A percentile compares a stretch with the other conserved stretches of the same genome.
Conservation (phyloP, 139 green algal genomes). For the Coelastrella sp. region DNA sequence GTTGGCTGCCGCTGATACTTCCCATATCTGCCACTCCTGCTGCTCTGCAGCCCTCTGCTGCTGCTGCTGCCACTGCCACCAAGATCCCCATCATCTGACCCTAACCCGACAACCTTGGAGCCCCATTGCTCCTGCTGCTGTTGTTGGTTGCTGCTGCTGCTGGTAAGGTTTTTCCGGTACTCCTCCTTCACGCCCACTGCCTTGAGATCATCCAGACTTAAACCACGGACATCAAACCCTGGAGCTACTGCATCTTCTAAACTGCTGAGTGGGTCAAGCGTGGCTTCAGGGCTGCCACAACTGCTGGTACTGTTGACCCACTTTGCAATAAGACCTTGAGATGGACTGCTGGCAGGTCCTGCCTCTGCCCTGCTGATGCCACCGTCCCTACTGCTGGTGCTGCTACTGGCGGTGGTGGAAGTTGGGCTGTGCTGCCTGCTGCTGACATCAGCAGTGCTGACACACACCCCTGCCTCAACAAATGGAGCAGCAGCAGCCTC, state of each 20-base stretch:
- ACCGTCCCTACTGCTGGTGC: not conserved
- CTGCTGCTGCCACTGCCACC: not conserved
- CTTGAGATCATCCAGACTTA: not conserved
- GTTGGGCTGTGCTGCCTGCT: not conserved
- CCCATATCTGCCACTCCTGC: not conserved
- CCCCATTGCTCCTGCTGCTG: not conserved
- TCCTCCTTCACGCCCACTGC: not conserved
- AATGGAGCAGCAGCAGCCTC: not conserved
- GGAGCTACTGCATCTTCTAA: conserved; percentile 30
- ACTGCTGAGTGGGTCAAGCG: conserved; percentile 9
- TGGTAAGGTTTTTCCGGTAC: not conserved
- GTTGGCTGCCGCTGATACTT: not conserved
- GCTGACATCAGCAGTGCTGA: not conserved
- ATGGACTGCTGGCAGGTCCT: not conserved
- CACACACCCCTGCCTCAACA: not conserved
- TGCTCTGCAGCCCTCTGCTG: not conserved
- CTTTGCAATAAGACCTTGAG: conserved; percentile 4
- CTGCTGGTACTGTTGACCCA: conserved; percentile 15
- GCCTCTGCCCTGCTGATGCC: not conserved
- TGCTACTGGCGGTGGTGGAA: not conserved
- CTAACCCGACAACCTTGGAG: not conserved
- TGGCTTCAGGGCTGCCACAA: not conserved
- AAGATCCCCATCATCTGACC: not conserved
- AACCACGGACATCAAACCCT: conserved; percentile 3
- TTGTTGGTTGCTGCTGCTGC: not conserved